Base-by-base conservation (phyloP, 2,329 filamentous ascomycete species). In the Diaporthe australafricana region DNA sequence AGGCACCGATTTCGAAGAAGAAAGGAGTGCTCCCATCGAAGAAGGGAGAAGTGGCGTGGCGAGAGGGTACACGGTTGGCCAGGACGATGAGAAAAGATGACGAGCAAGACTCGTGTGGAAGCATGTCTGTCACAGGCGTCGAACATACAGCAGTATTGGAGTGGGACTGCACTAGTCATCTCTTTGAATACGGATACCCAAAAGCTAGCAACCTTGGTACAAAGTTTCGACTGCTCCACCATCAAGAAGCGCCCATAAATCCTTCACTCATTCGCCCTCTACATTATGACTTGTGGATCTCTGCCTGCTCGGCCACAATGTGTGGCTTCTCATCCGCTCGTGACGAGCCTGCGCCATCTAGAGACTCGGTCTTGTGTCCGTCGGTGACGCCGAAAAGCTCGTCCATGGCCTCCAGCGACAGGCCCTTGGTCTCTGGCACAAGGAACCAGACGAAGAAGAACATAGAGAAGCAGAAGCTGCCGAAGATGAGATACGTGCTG, bases 21-120 rank as follows among this genome's bases (percentile, higher is more conserved):
- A 89, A 68, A 83, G 84, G n/a, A 84, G 93, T 70, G 91, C 93
- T 1, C 80, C 89, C 22, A 88, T 99, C 71, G 94, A 98, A 79
- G 91, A 98, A 82, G 96, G 96, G 1, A 89, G 94, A 75, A 93
- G 91, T 75, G 96, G 96, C 20, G 91, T 98, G 70, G 96, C 96
- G 42, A 91, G 94, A 77, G 96, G 96, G 0, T 99, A 99, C 84
- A 90, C 87, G 0, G 92, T 96, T 67, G 94, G 93, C 9, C 89
- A 90, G 25, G 85, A 84, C 25, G 56, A 56, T 12, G 72, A 72
- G 27, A 73, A 45, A 53, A 73, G 72, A 55, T 73, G 69, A 73
- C 5, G 2, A 62, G 2, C 7, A 14, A 7, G 11, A 22, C 14
- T 25, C 42, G 11, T 20, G 45, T 63, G 30, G 8, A 50, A 50